Conservation (phyloP, 768 basidiomycete genomes). For the Royoungia palumana region DNA sequence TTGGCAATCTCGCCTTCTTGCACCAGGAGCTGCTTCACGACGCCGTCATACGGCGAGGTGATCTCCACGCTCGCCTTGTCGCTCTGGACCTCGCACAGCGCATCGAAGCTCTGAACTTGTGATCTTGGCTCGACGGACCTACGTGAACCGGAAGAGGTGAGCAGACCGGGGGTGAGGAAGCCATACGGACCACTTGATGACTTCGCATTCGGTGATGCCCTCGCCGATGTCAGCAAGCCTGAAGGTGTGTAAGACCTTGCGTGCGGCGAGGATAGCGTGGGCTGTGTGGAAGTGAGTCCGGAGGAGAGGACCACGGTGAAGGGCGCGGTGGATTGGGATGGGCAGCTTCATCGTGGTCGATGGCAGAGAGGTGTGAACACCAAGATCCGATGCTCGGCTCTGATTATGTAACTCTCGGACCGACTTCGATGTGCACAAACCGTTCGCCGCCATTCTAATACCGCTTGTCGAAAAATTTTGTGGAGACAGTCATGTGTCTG, state of each 20-base stretch:
- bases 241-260: conserved; percentile 53
- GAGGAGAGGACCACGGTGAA: conserved; percentile 28
- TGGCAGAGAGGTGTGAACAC: background rate
- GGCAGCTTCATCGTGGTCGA: conserved; percentile 5
- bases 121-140: conserved; percentile 63
- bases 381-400: no score
- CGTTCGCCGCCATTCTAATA: no score
- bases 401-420: no score
- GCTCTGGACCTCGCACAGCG: conserved; percentile 81
- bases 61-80: conserved; percentile 93
- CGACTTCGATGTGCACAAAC: no score
- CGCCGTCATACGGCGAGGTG: conserved; percentile 80
- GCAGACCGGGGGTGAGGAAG: background rate
- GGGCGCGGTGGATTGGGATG: conserved; percentile 17
- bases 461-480: no score
- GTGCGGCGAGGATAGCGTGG: conserved; percentile 27
- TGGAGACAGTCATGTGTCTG: no score
- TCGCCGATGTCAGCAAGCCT: conserved; percentile 86
- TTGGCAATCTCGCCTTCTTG: conserved; percentile 81
- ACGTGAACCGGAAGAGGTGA: no score
- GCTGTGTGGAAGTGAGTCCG: conserved; percentile 38
- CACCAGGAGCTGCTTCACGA: conserved; percentile 68
- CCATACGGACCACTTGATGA: conserved; percentile 72
- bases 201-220: conserved; percentile 88
- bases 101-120: conserved; percentile 60